These are phyloP conservation scores for Cryptomeria japonica DNA, from an alignment of 75 land plant genomes.

Conservation along the genomic window DNA sequence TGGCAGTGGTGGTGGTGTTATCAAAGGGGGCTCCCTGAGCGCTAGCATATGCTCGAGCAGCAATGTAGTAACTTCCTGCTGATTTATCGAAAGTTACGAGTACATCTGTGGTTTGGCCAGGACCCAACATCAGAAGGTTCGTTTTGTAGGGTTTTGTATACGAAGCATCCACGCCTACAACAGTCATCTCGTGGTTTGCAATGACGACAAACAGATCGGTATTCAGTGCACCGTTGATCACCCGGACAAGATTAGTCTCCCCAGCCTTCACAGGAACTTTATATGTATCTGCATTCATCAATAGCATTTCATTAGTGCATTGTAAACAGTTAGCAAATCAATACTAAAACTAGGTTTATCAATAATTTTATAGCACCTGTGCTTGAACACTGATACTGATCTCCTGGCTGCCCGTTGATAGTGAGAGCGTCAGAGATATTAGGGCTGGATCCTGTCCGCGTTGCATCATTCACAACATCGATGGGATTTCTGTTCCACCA, in stretches of 20 bases:
- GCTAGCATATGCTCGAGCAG: conserved; percentile 23
- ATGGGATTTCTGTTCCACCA: conserved; percentile 16
- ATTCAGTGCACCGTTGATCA: conserved; percentile 46
- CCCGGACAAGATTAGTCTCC: conserved; percentile 38
- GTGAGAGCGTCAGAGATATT: conserved; percentile 16
- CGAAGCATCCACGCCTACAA: conserved; percentile 37
- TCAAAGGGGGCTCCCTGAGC: conserved; percentile 38
- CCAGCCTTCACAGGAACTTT: conserved; percentile 34
- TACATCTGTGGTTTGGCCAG: conserved; percentile 66
- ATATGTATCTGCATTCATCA: conserved; percentile 34
- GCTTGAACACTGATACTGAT: conserved; percentile 6
- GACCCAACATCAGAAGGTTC: conserved; percentile 38
- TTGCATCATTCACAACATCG: neutral
- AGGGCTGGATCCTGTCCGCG: neutral
- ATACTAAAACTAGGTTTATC: too few species aligned
- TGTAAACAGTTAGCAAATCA: neutral
- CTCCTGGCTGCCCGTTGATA: conserved; percentile 17
- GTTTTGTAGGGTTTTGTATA: conserved; percentile 50
- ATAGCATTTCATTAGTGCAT: neutral
- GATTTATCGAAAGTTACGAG: conserved; percentile 36
- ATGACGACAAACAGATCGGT: conserved; percentile 51
- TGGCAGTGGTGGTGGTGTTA: conserved; percentile 40
- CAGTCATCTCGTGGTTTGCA: conserved; percentile 33
- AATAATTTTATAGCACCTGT: neutral
- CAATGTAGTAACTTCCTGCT: conserved; percentile 23